phyloP scores from a whole-genome alignment of 148 eudicot species.

The Arctostaphylos glauca region DNA sequence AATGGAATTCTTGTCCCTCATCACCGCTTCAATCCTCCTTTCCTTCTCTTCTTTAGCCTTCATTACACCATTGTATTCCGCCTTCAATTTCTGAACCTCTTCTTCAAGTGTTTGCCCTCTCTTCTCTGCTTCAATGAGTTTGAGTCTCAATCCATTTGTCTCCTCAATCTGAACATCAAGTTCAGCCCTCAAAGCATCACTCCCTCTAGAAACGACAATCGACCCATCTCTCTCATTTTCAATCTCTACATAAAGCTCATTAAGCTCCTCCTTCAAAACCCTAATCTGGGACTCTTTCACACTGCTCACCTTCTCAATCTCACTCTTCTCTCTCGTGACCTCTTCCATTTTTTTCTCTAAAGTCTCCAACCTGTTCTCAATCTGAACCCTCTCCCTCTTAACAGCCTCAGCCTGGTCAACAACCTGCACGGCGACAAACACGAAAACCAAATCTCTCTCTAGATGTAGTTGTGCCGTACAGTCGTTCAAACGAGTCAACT shows the following conservation, averaged over 20 bases:
- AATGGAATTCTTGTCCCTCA: conserved; percentile 27
- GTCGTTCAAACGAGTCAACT: conserved; percentile 43
- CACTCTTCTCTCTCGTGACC: conserved; percentile 37
- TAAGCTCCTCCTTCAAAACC: conserved; percentile 33
- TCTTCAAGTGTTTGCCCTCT: conserved; percentile 22
- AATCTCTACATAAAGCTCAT: conserved; percentile 29
- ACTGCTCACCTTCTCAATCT: conserved; percentile 32
- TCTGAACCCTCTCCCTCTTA: conserved; percentile 29
- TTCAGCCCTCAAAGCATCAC: conserved; percentile 30
- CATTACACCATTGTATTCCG: conserved; percentile 13
- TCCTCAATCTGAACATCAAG: conserved; percentile 27
- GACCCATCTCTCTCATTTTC: conserved; percentile 25
- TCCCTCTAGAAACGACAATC: conserved; percentile 20
- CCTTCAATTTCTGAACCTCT: conserved; percentile 30
- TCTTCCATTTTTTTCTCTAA: conserved; percentile 40
- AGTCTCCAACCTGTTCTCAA: conserved; percentile 29
- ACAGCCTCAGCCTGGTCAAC: conserved; percentile 20
- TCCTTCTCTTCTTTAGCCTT: conserved; percentile 35
- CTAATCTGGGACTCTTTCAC: conserved; percentile 40
- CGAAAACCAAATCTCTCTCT: conserved; percentile 37
- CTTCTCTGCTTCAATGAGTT: conserved; percentile 30
- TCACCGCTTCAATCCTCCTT: conserved; percentile 29
- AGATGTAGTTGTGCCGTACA: conserved; percentile 23
- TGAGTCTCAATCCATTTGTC: conserved; percentile 26
- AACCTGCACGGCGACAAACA: conserved; percentile 33